Percentiles rank a stretch among this genome's conserved stretches.
phyloP scores from a whole-genome alignment of 768 basidiomycete species.

The Rhizopogon salebrosus region DNA sequence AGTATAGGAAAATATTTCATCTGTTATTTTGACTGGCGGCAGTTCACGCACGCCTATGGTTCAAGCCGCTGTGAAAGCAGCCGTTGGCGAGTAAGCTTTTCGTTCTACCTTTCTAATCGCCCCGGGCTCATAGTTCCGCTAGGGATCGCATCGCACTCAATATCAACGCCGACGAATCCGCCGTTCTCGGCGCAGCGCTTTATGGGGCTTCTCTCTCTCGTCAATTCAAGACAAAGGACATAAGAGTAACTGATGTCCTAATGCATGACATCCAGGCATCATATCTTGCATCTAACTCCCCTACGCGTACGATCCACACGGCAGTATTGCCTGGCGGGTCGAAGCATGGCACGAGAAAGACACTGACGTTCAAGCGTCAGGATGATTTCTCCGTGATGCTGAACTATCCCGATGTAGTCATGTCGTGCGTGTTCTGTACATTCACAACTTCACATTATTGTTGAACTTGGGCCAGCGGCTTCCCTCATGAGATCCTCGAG shows the following conservation, averaged over 20 bases:
- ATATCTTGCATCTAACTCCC: constrained; percentile 58
- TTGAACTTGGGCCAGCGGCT: constrained; percentile 39
- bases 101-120: background rate
- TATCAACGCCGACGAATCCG: constrained; percentile 95
- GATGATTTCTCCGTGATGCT: constrained; percentile 79
- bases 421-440: constrained; percentile 44
- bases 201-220: constrained; percentile 85
- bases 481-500: constrained; percentile 70
- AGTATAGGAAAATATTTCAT: constrained; percentile 70
- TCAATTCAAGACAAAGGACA: constrained; percentile 93
- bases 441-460: constrained; percentile 1
- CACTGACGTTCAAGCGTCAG: constrained; percentile 77
- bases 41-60: constrained; percentile 89
- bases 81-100: constrained; percentile 69
- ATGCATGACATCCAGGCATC: constrained; percentile 75
- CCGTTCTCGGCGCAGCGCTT: constrained; percentile 88
- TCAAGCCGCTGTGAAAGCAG: constrained; percentile 69
- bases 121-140: constrained; percentile 1
- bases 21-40: constrained; percentile 92
- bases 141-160: constrained; percentile 87
- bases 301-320: constrained; percentile 64
- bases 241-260: constrained; percentile 74
- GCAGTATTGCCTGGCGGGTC: constrained; percentile 74
- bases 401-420: constrained; percentile 62
- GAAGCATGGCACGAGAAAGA: constrained; percentile 79